Evolutionary conservation across 1,284 basidiomycete genomes (phyloP), one percentile per base, ranked within the genome.

Genomic region (Cryptococcus sp.): DNA sequence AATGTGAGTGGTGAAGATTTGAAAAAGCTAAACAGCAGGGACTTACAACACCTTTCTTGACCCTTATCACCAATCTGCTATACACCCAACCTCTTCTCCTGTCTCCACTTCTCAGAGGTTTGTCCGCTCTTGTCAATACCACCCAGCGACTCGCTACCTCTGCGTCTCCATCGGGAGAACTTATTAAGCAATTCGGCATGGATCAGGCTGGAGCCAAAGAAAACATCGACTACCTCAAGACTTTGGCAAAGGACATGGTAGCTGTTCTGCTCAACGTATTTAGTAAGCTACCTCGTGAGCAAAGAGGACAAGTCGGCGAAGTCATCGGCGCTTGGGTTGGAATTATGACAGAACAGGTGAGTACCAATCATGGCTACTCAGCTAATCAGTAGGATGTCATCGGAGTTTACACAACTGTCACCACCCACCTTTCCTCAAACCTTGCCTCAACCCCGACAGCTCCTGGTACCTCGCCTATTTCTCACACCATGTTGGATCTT

Each of bases 221-320:
- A 49, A 94, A 94, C 67, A 66, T 97, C 31, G 79, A 73, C 2
- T 88, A 90, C 72, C 80, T 98, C 56, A 84, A 83, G 49, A 80
- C 81, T 0, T 86, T 97, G 67, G 87, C 86, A 0, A 89, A 92
- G 70, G 95, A 90, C 68, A 94, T 96, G 86, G 83, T 98, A 32
- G 87, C 91, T 0, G 90, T 98, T 4, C 81, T 97, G 46, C 95
- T 98, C 80, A 98, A 99, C 71, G 87, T 99, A n/a, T 98, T 97
- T 74, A 83, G 88, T 58, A 92, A 85, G 66, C 84, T 89, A 30
- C 83, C 83, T 3, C 81, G 84, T 46, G 90, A 95, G 61, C 83
- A 82, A 46, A 83, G 91, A 48, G 86, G 85, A 3, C 83, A 86
- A 76, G 85, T 98, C n/a, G 89, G 91, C 41, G 91, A 95, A 54